Evolutionary conservation across 1,284 basidiomycete species (phyloP).

Genomic region (Fomitopsis betulina): DNA sequence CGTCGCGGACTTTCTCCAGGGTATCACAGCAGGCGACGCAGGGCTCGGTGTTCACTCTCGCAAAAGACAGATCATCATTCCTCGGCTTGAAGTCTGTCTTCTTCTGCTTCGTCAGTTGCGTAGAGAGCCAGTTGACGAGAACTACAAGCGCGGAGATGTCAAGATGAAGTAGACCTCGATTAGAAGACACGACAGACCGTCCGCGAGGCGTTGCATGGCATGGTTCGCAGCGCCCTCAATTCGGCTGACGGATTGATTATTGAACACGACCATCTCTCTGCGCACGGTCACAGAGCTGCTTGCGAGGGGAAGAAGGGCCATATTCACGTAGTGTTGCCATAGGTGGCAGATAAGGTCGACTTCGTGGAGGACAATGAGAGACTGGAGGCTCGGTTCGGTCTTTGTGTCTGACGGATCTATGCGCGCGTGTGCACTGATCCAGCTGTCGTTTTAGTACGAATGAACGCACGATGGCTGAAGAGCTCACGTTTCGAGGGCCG

Average conservation of each 20-base stretch:
- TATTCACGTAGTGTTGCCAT: slow-evolving; percentile 96
- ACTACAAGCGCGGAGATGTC: slow-evolving; percentile 33
- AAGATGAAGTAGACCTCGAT: background rate
- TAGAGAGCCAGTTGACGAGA: slow-evolving; percentile 64
- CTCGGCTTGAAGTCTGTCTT: slow-evolving; percentile 95
- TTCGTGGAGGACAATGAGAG: slow-evolving; percentile 62
- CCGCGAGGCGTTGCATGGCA: slow-evolving; percentile 80
- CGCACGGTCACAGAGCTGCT: slow-evolving; percentile 83
- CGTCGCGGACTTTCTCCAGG: slow-evolving; percentile 77
- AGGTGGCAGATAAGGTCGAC: slow-evolving; percentile 92
- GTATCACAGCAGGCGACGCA: slow-evolving; percentile 87
- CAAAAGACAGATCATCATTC: slow-evolving; percentile 93
- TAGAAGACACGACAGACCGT: slow-evolving; percentile 46
- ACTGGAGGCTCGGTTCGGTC: slow-evolving; percentile 75
- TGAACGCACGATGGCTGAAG: background rate
- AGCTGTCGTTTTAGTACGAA: background rate
- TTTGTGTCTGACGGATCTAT: slow-evolving; percentile 76
- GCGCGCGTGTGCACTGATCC: slow-evolving; percentile 60
- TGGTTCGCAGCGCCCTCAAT: slow-evolving; percentile 86
- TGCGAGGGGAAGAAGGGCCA: slow-evolving; percentile 87
- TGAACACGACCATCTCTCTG: slow-evolving; percentile 92
- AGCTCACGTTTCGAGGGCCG: slow-evolving; percentile 85
- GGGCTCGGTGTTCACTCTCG: slow-evolving; percentile 93
- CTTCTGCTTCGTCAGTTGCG: slow-evolving; percentile 89
- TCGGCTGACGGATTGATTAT: slow-evolving; percentile 84